A percentile compares a stretch with the other conserved stretches of the same genome.
phyloP scores from a whole-genome alignment of 1,139 yeast species.

The Yamadazyma atlantica region DNA sequence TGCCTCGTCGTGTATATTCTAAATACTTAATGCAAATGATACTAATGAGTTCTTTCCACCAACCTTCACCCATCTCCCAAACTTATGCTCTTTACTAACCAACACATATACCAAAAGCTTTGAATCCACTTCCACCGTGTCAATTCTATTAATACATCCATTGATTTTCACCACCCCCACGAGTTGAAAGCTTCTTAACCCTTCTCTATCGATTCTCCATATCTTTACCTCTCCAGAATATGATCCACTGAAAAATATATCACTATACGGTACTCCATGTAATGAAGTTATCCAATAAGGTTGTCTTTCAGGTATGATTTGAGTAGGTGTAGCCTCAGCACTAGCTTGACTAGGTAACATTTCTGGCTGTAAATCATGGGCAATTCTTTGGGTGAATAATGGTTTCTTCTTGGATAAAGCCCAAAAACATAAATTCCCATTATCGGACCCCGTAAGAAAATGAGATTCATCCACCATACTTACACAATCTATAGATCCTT shows the following conservation, averaged over 20 bases:
- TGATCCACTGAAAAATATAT: constrained; percentile 84
- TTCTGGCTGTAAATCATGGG: constrained; percentile 74
- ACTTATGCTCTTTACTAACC: constrained; percentile 78
- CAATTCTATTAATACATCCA: constrained; percentile 74
- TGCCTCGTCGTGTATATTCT: too few species aligned
- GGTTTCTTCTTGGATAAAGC: constrained; percentile 89
- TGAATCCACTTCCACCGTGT: constrained; percentile 57
- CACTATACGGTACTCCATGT: constrained; percentile 85
- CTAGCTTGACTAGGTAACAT: constrained; percentile 54
- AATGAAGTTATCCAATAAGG: constrained; percentile 88
- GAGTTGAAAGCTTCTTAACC: constrained; percentile 56
- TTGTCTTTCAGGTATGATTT: constrained; percentile 60
- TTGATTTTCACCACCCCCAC: constrained; percentile 59
- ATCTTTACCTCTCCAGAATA: constrained; percentile 74
- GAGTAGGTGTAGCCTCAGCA: constrained; percentile 63
- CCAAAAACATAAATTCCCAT: constrained; percentile 88
- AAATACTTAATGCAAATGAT: constrained; percentile 38
- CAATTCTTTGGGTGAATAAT: constrained; percentile 58
- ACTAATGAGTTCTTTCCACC: constrained; percentile 46
- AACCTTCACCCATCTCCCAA: constrained; percentile 75
- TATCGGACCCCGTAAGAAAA: constrained; percentile 93
- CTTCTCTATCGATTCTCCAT: constrained; percentile 69
- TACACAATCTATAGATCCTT: constrained; percentile 90
- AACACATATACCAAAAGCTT: constrained; percentile 62
- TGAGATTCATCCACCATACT: constrained; percentile 90